A percentile compares a stretch with the other conserved stretches of the same genome.
Conservation (phyloP, 2,329 filamentous ascomycete genomes). For the Monosporascus sp. region DNA sequence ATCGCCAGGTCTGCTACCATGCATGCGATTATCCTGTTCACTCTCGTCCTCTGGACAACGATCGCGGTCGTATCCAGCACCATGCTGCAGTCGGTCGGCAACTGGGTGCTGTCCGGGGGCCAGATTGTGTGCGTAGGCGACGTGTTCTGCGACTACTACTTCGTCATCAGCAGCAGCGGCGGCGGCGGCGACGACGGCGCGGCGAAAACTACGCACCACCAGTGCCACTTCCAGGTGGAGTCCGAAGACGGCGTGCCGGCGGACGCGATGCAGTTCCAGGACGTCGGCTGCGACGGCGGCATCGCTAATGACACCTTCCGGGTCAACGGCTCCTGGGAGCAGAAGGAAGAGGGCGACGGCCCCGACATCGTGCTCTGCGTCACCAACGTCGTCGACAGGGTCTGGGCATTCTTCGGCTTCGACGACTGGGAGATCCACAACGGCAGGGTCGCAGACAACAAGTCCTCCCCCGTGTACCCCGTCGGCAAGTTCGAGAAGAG, state of each 20-base stretch:
- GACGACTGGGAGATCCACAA: slow-evolving; percentile 2
- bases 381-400: background rate
- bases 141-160: background rate
- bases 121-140: background rate
- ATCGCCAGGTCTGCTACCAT: background rate
- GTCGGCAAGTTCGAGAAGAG: slow-evolving; percentile 1
- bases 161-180: background rate
- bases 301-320: background rate
- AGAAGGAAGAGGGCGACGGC: background rate
- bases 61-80: background rate
- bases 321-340: slow-evolving; percentile 3
- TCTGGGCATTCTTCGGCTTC: slow-evolving; percentile 2
- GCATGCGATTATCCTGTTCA: background rate
- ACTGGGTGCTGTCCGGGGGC: background rate
- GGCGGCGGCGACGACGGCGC: background rate
- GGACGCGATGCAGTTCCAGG: slow-evolving; percentile 1
- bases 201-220: background rate
- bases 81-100: background rate
- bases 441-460: background rate
- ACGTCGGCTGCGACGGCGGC: background rate
- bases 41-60: background rate
- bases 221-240: background rate
- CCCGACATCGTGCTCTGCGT: slow-evolving; percentile 2
- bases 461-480: background rate
- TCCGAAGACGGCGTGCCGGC: background rate